Conservation (phyloP, 345 rosid species). For the sweet orange (Citrus sinensis) region DVS_A1.0 CM039165.1:30825001-30825500, state of each 20-base stretch:
- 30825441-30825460: too few relatives aligned
- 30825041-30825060: background rate
- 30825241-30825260: background rate
- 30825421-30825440: too few relatives aligned
- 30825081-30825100: background rate
- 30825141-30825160: background rate
- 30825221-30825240: background rate
- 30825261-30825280: background rate
- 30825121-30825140: background rate
- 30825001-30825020: background rate
- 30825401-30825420: background rate
- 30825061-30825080: background rate
- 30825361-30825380: background rate
- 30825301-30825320: too few relatives aligned
- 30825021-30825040: background rate
- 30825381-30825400: background rate
- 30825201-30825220: background rate
- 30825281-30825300: too few relatives aligned
- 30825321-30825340: background rate
- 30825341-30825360: background rate
- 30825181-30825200: rapidly evolving
- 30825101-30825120: background rate
- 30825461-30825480: too few relatives aligned
- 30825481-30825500: too few relatives aligned
- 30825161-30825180: too few relatives aligned